Conservation (phyloP, 192 early-diverging fungal genomes). For the Gonapodya prolifera region DNA sequence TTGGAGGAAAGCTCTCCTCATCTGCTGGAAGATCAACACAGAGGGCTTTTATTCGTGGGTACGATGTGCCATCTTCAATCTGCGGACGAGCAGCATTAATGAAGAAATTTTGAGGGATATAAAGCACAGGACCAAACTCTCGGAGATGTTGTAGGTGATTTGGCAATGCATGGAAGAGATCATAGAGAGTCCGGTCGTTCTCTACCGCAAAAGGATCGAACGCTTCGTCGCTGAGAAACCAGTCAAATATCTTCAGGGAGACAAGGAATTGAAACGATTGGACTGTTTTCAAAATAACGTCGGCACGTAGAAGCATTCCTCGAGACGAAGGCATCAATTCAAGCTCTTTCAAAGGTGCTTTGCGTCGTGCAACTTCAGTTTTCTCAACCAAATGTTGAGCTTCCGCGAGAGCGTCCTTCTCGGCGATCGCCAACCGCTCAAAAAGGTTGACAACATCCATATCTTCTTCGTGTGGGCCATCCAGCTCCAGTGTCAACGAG, state of each 20-base stretch:
- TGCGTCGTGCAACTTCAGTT: neutral
- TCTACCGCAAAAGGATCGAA: neutral
- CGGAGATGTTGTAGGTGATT: neutral
- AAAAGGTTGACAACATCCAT: neutral
- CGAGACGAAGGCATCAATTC: neutral
- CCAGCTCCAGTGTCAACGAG: neutral
- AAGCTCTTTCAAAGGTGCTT: neutral
- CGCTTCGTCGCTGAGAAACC: neutral
- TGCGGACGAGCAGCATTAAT: neutral
- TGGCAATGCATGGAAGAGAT: neutral
- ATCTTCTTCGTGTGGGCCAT: neutral
- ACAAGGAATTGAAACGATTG: neutral
- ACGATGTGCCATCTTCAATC: neutral
- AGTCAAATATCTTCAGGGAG: neutral
- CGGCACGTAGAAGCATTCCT: neutral
- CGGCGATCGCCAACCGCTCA: neutral
- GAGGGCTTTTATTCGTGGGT: neutral
- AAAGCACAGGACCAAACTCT: neutral
- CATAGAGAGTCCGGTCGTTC: neutral
- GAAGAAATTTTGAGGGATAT: neutral
- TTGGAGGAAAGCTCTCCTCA: neutral
- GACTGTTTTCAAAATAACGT: neutral
- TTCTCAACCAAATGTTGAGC: neutral
- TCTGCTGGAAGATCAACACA: neutral
- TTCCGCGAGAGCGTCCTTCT: neutral